Evolutionary conservation across 768 basidiomycete genomes (phyloP).

Genomic region (Leccinum obscurum): DNA sequence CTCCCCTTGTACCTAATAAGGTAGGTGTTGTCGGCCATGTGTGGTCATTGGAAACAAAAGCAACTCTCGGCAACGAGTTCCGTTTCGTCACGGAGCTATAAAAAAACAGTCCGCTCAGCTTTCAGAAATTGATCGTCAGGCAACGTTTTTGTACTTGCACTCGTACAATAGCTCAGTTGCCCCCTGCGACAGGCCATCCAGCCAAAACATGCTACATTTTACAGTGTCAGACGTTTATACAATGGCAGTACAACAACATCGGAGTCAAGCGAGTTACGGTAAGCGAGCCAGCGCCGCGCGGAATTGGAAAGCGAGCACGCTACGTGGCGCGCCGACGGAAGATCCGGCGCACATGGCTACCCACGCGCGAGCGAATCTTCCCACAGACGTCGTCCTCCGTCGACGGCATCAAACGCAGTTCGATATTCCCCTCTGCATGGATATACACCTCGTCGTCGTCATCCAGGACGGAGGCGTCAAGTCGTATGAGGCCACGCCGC

Average conservation of each 20-base stretch:
- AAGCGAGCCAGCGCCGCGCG: slow-evolving; percentile 21
- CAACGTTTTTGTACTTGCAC: background rate
- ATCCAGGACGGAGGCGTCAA: slow-evolving; percentile 21
- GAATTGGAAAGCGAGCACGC: background rate
- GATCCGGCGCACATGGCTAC: slow-evolving; percentile 32
- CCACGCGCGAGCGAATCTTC: slow-evolving; percentile 24
- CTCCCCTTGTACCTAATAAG: slow-evolving; percentile 33
- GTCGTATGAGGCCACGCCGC: slow-evolving; percentile 23
- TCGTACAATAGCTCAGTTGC: slow-evolving; percentile 15
- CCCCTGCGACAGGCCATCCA: background rate
- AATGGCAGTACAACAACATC: slow-evolving; percentile 1
- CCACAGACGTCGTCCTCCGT: slow-evolving; percentile 8
- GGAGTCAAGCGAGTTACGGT: background rate
- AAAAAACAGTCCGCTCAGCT: slow-evolving; percentile 5
- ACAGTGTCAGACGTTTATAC: background rate
- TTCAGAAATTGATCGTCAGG: slow-evolving; percentile 3
- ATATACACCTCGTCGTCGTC: slow-evolving; percentile 32
- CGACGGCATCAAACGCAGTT: slow-evolving; percentile 20
- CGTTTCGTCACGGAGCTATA: slow-evolving; percentile 20
- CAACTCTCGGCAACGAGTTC: slow-evolving; percentile 2
- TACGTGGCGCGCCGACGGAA: slow-evolving; percentile 11
- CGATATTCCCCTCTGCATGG: slow-evolving; percentile 28
- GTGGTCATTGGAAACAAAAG: slow-evolving; percentile 29
- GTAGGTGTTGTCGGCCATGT: slow-evolving; percentile 30
- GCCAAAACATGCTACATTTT: background rate